Conservation (phyloP, 2,329 filamentous ascomycete species). For the Rasamsonia emersonii region DNA sequence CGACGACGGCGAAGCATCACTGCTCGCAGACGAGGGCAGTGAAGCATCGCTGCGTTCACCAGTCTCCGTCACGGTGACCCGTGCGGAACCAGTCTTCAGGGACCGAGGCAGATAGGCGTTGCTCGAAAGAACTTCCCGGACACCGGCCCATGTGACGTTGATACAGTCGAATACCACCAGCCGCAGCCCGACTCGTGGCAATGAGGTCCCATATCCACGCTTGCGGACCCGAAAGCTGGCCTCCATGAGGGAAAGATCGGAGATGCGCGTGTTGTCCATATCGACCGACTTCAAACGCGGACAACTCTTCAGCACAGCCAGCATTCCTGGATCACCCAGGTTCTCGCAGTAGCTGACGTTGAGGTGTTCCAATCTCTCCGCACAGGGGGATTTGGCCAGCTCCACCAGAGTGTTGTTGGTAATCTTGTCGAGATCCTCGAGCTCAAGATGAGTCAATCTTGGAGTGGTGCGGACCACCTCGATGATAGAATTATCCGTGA, state of each 20-base stretch:
- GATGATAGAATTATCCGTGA: conserved; percentile 66
- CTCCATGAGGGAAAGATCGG: conserved; percentile 76
- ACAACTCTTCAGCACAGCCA: conserved; percentile 72
- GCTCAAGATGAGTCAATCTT: conserved; percentile 72
- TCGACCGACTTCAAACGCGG: conserved; percentile 61
- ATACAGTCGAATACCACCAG: conserved; percentile 86
- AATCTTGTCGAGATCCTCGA: conserved; percentile 74
- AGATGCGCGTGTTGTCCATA: conserved; percentile 89
- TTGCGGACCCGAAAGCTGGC: conserved; percentile 69
- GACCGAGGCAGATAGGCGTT: conserved; percentile 65
- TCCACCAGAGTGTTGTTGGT: conserved; percentile 68
- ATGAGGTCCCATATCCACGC: conserved; percentile 46
- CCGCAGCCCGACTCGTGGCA: conserved; percentile 56
- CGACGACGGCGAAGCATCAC: conserved; percentile 14
- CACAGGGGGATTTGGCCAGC: conserved; percentile 69
- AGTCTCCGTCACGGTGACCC: conserved; percentile 26
- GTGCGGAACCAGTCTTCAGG: conserved; percentile 20
- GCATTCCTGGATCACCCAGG: conserved; percentile 72
- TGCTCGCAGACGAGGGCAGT: conserved; percentile 16
- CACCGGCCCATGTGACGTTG: conserved; percentile 85
- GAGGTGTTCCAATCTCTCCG: conserved; percentile 63
- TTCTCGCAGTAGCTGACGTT: conserved; percentile 86
- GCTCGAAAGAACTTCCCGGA: conserved; percentile 74
- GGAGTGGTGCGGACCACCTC: conserved; percentile 67
- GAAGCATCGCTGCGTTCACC: conserved; percentile 12